Evolutionary conservation across 148 eudicot species (phyloP).

Genomic region (Rhododendron henanense): DNA sequence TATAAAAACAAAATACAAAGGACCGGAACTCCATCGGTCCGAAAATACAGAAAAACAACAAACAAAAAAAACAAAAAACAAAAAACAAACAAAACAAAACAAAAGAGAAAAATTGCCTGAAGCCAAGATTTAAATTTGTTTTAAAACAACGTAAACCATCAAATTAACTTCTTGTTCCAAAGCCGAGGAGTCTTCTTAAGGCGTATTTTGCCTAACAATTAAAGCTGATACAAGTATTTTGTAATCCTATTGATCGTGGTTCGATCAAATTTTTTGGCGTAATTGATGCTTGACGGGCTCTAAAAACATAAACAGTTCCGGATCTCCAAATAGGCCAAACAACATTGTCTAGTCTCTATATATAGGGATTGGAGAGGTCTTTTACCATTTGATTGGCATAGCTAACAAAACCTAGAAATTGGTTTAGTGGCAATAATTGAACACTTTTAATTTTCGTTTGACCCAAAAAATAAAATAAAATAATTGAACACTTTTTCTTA

Average conservation of each 20-base stretch:
- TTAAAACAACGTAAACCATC: neutral
- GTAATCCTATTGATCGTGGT: neutral
- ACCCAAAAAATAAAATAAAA: too few relatives aligned
- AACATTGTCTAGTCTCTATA: neutral
- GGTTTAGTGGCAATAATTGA: neutral
- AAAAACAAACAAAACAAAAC: too few relatives aligned
- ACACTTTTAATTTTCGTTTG: too few relatives aligned
- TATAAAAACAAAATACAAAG: too few relatives aligned
- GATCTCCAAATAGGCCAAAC: neutral
- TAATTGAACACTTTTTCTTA: too few relatives aligned
- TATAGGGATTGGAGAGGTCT: neutral
- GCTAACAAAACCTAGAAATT: too few relatives aligned
- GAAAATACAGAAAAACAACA: too few relatives aligned
- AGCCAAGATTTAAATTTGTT: too few relatives aligned
- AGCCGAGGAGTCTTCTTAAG: neutral
- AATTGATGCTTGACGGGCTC: neutral
- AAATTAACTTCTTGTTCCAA: neutral
- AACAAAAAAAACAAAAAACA: too few relatives aligned
- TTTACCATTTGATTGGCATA: neutral
- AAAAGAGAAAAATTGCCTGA: too few relatives aligned
- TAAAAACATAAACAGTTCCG: neutral
- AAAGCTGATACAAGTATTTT: neutral
- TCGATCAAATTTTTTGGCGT: neutral
- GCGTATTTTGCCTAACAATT: neutral
- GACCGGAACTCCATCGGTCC: too few relatives aligned